Conservation (phyloP, 2,329 filamentous ascomycete genomes). For the Akanthomyces dipterigenus region DNA sequence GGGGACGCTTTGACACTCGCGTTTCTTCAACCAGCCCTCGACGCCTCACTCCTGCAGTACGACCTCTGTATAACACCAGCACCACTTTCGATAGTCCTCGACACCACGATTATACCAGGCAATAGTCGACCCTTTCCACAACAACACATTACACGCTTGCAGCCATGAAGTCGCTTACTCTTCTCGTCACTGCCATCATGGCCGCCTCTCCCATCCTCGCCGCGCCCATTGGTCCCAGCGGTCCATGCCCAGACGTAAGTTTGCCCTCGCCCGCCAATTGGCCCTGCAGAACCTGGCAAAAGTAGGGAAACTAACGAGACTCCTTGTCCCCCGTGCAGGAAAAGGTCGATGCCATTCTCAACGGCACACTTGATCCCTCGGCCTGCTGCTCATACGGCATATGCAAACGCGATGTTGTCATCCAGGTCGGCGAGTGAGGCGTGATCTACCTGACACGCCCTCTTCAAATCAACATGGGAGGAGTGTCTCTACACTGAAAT, state of each 20-base stretch:
- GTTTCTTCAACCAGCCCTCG: background rate
- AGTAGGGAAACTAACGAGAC: background rate
- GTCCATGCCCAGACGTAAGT: slow-evolving; percentile 29
- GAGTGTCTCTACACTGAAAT: background rate
- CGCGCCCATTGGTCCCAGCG: slow-evolving; percentile 21
- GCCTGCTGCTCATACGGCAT: slow-evolving; percentile 48
- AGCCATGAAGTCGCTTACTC: slow-evolving; percentile 18
- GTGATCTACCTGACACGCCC: background rate
- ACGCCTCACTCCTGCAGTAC: background rate
- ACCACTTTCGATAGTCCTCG: background rate
- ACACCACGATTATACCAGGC: background rate
- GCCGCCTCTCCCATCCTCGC: slow-evolving; percentile 12
- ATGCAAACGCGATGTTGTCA: slow-evolving; percentile 44
- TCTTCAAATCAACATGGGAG: background rate
- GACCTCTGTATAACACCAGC: no score
- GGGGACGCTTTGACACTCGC: background rate
- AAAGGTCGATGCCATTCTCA: slow-evolving; percentile 38
- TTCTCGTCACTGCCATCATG: slow-evolving; percentile 15
- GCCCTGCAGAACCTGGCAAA: background rate
- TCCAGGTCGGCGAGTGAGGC: slow-evolving; percentile 33
- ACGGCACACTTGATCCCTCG: slow-evolving; percentile 39
- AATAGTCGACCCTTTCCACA: background rate
- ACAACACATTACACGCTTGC: background rate
- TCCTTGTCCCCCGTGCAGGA: slow-evolving; percentile 15
- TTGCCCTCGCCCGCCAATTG: background rate